Percentiles rank a stretch among this genome's conserved stretches.
Conservation (phyloP, 2,329 filamentous ascomycete genomes). For the Paramyrothecium roridum region DNA sequence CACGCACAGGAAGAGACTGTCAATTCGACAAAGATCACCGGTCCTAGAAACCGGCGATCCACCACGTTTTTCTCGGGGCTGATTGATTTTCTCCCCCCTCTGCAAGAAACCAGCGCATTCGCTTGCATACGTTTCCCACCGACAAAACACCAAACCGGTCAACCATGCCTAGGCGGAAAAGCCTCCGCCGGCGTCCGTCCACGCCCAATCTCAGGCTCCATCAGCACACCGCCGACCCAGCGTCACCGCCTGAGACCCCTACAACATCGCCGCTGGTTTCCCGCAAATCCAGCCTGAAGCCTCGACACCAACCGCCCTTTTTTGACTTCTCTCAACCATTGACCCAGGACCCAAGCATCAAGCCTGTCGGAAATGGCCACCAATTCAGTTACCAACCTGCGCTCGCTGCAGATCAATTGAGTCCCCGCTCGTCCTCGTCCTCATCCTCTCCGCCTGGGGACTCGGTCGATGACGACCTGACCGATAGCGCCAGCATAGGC, state of each 20-base stretch:
- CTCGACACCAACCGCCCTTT: conserved; percentile 27
- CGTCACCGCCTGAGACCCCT: conserved; percentile 47
- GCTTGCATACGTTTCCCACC: no score
- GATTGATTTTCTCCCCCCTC: neutral
- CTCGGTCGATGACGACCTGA: conserved; percentile 22
- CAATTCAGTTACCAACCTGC: conserved; percentile 37
- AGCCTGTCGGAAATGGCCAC: conserved; percentile 37
- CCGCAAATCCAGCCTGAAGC: conserved; percentile 27
- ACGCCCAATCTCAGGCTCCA: conserved; percentile 38
- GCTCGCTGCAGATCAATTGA: conserved; percentile 29
- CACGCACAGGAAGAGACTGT: neutral
- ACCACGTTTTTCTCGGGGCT: neutral
- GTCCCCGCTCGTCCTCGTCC: conserved; percentile 30
- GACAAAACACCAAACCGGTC: no score
- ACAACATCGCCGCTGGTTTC: conserved; percentile 32
- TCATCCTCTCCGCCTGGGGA: conserved; percentile 19
- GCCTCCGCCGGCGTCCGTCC: conserved; percentile 30
- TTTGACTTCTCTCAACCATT: conserved; percentile 25
- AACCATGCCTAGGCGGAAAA: conserved; percentile 28
- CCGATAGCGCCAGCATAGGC: conserved; percentile 21
- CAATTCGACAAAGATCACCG: neutral
- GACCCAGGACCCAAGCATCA: conserved; percentile 36
- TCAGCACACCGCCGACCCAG: conserved; percentile 32
- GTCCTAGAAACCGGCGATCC: neutral
- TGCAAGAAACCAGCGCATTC: neutral